phyloP scores from a whole-genome alignment of 139 green algal species.

The Coelastrella sp. region DNA sequence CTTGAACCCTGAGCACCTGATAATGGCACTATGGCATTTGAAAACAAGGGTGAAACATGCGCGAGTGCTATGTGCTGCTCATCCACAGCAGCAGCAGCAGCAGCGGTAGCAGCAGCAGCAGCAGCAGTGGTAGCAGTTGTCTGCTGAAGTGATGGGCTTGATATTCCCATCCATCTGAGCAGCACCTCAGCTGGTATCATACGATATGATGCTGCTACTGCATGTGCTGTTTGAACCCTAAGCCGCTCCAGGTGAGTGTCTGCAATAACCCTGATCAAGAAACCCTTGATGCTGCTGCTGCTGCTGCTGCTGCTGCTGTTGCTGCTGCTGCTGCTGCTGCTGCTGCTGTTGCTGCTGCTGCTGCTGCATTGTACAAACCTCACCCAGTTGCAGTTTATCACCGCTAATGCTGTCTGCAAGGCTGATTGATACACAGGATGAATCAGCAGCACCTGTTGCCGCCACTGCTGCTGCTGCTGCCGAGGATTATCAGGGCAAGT shows the following conservation, averaged over 20 bases:
- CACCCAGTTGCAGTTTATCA: not conserved
- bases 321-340: not conserved
- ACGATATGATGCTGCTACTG: slow-evolving; percentile 2
- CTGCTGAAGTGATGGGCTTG: not conserved
- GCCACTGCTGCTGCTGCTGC: slow-evolving; percentile 16
- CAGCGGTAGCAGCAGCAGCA: not conserved
- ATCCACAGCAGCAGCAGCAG: not conserved
- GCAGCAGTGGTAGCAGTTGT: not conserved
- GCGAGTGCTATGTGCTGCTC: not conserved
- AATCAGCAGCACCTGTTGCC: not conserved
- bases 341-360: not conserved
- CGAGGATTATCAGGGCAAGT: not conserved
- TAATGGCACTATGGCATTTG: not conserved
- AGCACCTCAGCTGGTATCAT: slow-evolving; percentile 7
- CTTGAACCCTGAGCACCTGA: not conserved
- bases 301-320: not conserved
- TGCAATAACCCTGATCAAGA: not conserved
- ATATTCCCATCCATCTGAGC: not conserved
- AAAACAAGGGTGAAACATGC: no score
- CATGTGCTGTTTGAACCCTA: not conserved
- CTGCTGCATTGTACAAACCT: not conserved
- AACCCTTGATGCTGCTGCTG: not conserved
- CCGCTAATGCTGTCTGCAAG: not conserved
- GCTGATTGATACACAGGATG: not conserved
- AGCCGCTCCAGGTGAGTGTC: not conserved